phyloP scores from a whole-genome alignment of 2,329 filamentous ascomycete genomes.

The Arthrobotrys pseudoclavata region DNA sequence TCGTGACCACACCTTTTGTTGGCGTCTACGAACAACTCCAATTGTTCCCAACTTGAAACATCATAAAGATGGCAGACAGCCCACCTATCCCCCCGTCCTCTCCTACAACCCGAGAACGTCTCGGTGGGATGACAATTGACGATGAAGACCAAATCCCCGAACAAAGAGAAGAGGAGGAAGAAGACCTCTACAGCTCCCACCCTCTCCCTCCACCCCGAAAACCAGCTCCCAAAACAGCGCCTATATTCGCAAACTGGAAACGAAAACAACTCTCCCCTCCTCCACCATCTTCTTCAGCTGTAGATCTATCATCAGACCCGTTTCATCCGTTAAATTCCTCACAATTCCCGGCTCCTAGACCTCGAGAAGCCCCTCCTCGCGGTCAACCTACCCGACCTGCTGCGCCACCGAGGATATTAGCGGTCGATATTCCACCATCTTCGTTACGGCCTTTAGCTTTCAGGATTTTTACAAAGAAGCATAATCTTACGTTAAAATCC shows the following conservation, averaged over 20 bases:
- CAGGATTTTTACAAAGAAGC: constrained; percentile 95
- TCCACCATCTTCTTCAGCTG: constrained; percentile 66
- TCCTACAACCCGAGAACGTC: constrained; percentile 42
- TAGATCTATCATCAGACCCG: constrained; percentile 61
- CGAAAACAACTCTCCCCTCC: constrained; percentile 64
- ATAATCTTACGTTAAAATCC: constrained; percentile 91
- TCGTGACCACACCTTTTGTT: constrained; percentile 20
- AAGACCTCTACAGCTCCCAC: constrained; percentile 45
- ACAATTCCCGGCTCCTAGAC: constrained; percentile 51
- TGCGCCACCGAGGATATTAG: constrained; percentile 73
- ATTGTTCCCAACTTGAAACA: constrained; percentile 1
- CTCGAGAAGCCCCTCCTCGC: constrained; percentile 44
- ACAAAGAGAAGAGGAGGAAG: constrained; percentile 14
- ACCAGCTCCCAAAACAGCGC: constrained; percentile 46
- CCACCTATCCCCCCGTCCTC: constrained; percentile 41
- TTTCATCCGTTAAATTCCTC: constrained; percentile 54
- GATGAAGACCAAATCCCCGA: constrained; percentile 21
- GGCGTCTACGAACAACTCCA: constrained; percentile 1
- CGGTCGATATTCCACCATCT: constrained; percentile 87
- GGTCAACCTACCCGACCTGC: constrained; percentile 49
- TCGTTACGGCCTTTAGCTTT: constrained; percentile 92
- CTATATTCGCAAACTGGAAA: constrained; percentile 50
- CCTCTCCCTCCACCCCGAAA: constrained; percentile 49
- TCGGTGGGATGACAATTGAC: constrained; percentile 48
- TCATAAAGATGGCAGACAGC: constrained; percentile 45